phyloP scores from a whole-genome alignment of 305 asterid species.

The Fraxinus sp. region DNA sequence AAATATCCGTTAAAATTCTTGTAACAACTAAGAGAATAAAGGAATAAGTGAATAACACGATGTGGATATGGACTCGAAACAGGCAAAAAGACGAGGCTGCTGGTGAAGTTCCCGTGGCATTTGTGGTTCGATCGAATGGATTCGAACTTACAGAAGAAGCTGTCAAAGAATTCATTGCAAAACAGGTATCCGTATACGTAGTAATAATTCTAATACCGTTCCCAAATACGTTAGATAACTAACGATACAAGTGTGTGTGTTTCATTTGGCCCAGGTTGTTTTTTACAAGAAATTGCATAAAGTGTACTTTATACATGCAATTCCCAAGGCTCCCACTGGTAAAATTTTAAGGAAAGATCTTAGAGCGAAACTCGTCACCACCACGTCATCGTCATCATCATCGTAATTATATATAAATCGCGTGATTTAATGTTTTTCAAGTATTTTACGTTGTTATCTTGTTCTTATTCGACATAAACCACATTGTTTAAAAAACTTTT shows the following conservation, averaged over 20 bases:
- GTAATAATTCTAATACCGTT: background rate
- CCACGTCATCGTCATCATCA: background rate
- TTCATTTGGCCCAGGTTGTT: slow-evolving; percentile 48
- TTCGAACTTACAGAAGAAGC: slow-evolving; percentile 65
- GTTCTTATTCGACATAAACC: background rate
- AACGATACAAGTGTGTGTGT: background rate
- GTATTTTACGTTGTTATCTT: background rate
- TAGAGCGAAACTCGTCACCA: slow-evolving; percentile 55
- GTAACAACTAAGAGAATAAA: background rate
- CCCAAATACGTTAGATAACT: background rate
- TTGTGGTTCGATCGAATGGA: slow-evolving; percentile 59
- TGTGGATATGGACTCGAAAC: background rate
- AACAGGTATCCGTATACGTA: slow-evolving; percentile 44
- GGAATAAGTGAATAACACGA: background rate
- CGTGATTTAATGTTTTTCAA: background rate
- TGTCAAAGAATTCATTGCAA: slow-evolving; percentile 65
- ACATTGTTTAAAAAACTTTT: background rate
- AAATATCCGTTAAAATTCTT: background rate
- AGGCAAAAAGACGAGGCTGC: slow-evolving; percentile 77
- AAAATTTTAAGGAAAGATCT: slow-evolving; percentile 80
- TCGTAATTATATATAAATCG: background rate
- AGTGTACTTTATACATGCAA: slow-evolving; percentile 69
- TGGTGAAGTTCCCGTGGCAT: slow-evolving; percentile 91
- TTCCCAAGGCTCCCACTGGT: slow-evolving; percentile 84
- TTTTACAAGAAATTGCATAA: slow-evolving; percentile 78